Conservation (phyloP, 148 eudicot species). For the Fallopia convolvulus region DNA sequence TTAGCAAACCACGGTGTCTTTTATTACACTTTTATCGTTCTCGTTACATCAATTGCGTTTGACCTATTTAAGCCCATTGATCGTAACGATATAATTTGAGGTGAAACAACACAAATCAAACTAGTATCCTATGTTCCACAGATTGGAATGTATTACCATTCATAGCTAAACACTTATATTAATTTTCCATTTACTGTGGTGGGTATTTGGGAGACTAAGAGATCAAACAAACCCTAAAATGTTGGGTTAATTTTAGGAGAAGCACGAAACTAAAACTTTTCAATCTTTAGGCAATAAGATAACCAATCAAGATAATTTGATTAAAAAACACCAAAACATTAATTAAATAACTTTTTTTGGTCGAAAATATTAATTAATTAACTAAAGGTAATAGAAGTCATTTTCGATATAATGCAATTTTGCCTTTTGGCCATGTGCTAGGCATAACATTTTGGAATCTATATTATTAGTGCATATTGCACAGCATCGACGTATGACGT, state of each 20-base stretch:
- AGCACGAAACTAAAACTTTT: neutral
- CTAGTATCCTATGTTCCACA: no score
- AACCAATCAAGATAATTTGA: neutral
- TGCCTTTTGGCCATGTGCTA: slow-evolving; percentile 7
- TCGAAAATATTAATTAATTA: neutral
- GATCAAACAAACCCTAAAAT: neutral
- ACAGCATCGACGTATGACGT: neutral
- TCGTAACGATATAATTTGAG: no score
- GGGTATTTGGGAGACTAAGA: neutral
- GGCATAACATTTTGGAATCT: slow-evolving; percentile 5
- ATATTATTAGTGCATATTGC: neutral
- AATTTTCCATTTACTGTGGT: neutral
- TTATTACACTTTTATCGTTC: no score
- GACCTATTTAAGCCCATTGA: no score
- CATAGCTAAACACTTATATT: neutral
- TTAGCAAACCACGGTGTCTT: no score
- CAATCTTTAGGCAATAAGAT: neutral
- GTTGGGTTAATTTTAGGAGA: neutral
- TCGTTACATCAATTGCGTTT: no score
- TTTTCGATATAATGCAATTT: neutral
- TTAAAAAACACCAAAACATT: neutral
- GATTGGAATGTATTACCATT: neutral
- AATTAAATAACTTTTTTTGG: no score
- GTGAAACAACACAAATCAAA: no score
- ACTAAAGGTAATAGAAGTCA: neutral